Base-by-base conservation (phyloP, 2,329 filamentous ascomycete species). In the Neonectria punicea region DNA sequence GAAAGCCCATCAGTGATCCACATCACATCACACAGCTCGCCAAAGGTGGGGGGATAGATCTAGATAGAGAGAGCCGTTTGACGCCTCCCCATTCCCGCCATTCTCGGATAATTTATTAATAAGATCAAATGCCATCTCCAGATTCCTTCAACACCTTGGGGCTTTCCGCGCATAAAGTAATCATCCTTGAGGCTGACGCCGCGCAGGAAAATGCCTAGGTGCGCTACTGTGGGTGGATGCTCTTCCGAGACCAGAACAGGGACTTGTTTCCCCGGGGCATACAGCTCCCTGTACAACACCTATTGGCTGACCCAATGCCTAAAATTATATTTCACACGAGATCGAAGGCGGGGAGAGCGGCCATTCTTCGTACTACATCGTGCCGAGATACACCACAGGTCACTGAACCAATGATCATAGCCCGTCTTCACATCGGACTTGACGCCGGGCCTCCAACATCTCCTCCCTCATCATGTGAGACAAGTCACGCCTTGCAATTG, bases 381-480 rank as follows among this genome's bases (percentile, higher is more conserved):
- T 2, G 8, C 5, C 36, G 10, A 18, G 11, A 43, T 11, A n/a
- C 8, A 18, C 16, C n/a, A 18, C 18, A 10, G 6, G 6, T 16
- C n/a, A 18, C 39, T 5, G 1, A 43, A 41, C 6, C 39, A 20
- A 10, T 18, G 6, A 7, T 13, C 49, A 20, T 4, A 1, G 39
- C 2, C 6, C n/a, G 13, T 51, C 11, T n/a, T 34, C 5, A 16
- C 32, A 25, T 58, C 61, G 61, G 61, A 63, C 54, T 54, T 58
- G 49, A 63, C 22, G 54, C 61, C 61, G 54, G 22, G 18, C 36
- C n/a, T 25, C 46, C 34, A 16, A 39, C 36, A 39, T 14, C 34
- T 46, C 6, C 28, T 13, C 30, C 49, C 11, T 25, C 36, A 46
- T 58, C 47, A 56, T 57, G 60, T 58, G 47, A 30, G 39, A 47